Percentiles rank a stretch among this genome's conserved stretches.
Evolutionary conservation across 495 filamentous ascomycete species (phyloP).

Genomic region (Lasiosphaeria miniovina): DNA sequence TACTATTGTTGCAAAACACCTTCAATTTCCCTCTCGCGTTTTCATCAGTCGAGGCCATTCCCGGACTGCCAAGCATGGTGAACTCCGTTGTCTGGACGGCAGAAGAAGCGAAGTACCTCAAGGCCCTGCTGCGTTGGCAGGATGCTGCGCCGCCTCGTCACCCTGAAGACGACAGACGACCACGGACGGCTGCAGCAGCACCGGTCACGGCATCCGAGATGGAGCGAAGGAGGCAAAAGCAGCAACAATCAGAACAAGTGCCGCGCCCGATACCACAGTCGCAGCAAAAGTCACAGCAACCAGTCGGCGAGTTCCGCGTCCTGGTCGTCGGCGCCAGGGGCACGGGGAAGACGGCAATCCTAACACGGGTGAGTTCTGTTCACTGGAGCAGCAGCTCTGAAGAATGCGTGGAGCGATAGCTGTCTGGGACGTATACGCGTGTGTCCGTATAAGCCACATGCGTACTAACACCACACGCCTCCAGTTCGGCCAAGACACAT

Average conservation of each 20-base stretch:
- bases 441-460: too few species aligned
- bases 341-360: conserved; percentile 41
- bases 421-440: too few species aligned
- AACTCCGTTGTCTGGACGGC: conserved; percentile 37
- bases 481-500: conserved; percentile 34
- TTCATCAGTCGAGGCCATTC: background rate
- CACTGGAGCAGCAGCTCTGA: background rate
- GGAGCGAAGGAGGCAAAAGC: background rate
- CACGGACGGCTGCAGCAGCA: conserved; percentile 9
- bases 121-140: conserved; percentile 42
- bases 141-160: conserved; percentile 15
- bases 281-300: conserved; percentile 16
- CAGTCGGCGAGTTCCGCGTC: conserved; percentile 37
- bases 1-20: too few species aligned
- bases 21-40: background rate
- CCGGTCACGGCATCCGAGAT: background rate
- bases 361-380: conserved; percentile 33
- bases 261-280: too few species aligned
- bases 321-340: conserved; percentile 41
- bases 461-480: background rate
- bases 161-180: conserved; percentile 14
- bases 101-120: conserved; percentile 43
- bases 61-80: conserved; percentile 17
- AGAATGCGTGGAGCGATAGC: too few species aligned
- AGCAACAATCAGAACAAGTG: conserved; percentile 7